Evolutionary conservation across 768 basidiomycete genomes (phyloP), one percentile per base, ranked within the genome.

Genomic region (Hericium alpestre): DNA sequence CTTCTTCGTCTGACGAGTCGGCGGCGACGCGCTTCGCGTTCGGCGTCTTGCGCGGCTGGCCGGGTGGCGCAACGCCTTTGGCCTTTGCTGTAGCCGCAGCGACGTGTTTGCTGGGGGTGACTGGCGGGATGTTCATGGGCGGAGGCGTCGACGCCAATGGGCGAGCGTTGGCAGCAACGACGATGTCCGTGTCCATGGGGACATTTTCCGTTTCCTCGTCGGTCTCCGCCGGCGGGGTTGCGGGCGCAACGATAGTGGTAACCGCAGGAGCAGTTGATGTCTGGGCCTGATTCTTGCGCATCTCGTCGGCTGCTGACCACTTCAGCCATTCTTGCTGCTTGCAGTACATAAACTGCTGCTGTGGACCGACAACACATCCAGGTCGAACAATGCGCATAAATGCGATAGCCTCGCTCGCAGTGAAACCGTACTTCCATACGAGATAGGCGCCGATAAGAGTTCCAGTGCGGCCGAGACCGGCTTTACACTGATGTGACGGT

Each of bases 321-420:
- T 91, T 90, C 16, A 83, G 78, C 93, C 93, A 96, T 69, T 93
- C 90, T 48, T 93, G 71, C 66, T 96, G 93, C 73, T 93, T 93
- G 66, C 91, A 81, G 67, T 94, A 93, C 81, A 96, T 84, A 67
- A 90, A 96, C 69, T 96, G 93, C 67, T 93, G 91, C 62, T 93
- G 90, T 18, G 90, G 90, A 12, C 91, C 91, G 53, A 94, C 92
- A 47, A 93, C 91, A 57, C 86, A 87, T 6, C 93, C 95, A 2
- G 96, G 96, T 48, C 96, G 84, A 56, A 96, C 85, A 63, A 99
- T 91, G 18, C 96, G 87, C 96, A 98, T 98, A 71, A 94, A 97
- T 0, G 88, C 96, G 56, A 98, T 98, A 5, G 88, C 96, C 72
- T 98, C 92, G 53, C 85, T 81, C 1, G 95, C 95, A 16, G 93